Base-by-base conservation (phyloP, 106 monocot genomes). In the Hemerocallis citrina region DNA sequence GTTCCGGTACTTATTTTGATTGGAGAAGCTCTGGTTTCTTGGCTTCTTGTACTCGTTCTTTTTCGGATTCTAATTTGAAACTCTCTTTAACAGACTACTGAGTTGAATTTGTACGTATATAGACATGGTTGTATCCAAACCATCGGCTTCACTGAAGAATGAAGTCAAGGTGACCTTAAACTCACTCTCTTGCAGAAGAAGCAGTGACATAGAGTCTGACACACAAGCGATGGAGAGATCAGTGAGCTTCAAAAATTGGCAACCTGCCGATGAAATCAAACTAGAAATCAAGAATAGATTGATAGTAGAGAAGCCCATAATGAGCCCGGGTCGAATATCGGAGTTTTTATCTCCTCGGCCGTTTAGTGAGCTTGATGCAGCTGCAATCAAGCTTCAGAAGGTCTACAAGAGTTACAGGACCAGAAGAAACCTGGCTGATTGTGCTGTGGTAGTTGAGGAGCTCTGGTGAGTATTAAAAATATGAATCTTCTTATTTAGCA, bases 341-440 rank as follows among this genome's bases (percentile, higher is more conserved):
- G 38, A 17, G 39, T 55, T 57, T 17, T 20, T 52, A 0, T 74
- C 76, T 2, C 79, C 70, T 12, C 49, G 59, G 66, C 73, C 76
- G 1, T 65, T 28, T n/a, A 11, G 51, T 13, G 80, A 92, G 58
- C 80, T 83, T 35, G 70, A 92, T 29, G 80, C 79, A 20, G 84
- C 87, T 22, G 89, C 89, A 6, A 65, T 92, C 4, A 92, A 75
- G 67, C 38, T 92, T 25, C 92, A 92, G 70, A 92, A 92, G 47
- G 83, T 92, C 28, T 92, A 92, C 68, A 92, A 87, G 64, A 92
- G 92, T 76, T 92, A 84, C 55, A 51, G 92, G 34, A 92, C 84
- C 24, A 22, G 92, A 65, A 83, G 92, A 70, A 87, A 87, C 58
- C 72, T 92, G 29, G 92, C 92, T 4, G 92, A 92, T 76, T 92